phyloP scores from a whole-genome alignment of 768 basidiomycete genomes.

The Pisolithus orientalis region DNA sequence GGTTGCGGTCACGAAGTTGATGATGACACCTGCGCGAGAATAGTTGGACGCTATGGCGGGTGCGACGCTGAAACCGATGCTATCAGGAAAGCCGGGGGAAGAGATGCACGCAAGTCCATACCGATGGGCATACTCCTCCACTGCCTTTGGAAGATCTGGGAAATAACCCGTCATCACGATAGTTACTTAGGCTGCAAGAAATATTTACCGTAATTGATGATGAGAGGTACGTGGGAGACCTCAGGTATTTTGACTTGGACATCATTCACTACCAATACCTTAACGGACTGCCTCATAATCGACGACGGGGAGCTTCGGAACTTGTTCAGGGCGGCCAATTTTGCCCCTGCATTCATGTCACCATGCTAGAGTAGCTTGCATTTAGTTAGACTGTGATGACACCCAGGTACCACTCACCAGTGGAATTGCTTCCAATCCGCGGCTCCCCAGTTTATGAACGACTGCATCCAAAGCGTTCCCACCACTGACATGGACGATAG shows the following conservation, averaged over 20 bases:
- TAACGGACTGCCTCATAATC: slow-evolving; percentile 59
- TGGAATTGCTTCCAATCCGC: slow-evolving; percentile 83
- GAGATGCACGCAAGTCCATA: slow-evolving; percentile 24
- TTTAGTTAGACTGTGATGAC: slow-evolving; percentile 7
- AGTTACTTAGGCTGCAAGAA: neutral
- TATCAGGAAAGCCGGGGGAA: slow-evolving; percentile 4
- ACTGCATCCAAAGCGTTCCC: slow-evolving; percentile 84
- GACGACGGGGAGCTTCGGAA: slow-evolving; percentile 56
- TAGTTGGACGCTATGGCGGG: slow-evolving; percentile 82
- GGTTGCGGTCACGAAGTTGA: slow-evolving; percentile 96
- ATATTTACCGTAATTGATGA: slow-evolving; percentile 85
- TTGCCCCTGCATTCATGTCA: slow-evolving; percentile 86
- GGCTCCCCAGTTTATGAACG: slow-evolving; percentile 80
- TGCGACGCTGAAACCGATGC: slow-evolving; percentile 51
- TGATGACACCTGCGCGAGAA: slow-evolving; percentile 82
- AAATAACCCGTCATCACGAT: slow-evolving; percentile 7
- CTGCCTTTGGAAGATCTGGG: slow-evolving; percentile 84
- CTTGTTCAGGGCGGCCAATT: slow-evolving; percentile 77
- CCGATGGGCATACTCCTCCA: slow-evolving; percentile 97
- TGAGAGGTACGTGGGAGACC: slow-evolving; percentile 82
- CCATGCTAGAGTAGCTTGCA: slow-evolving; percentile 52
- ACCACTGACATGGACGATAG: slow-evolving; percentile 84
- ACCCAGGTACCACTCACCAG: slow-evolving; percentile 51
- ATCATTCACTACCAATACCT: slow-evolving; percentile 89
- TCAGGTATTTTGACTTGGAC: slow-evolving; percentile 89